These are phyloP conservation scores for Irpex rosettiformis DNA, from an alignment of 1,284 basidiomycete species.

Conservation along the genomic window DNA sequence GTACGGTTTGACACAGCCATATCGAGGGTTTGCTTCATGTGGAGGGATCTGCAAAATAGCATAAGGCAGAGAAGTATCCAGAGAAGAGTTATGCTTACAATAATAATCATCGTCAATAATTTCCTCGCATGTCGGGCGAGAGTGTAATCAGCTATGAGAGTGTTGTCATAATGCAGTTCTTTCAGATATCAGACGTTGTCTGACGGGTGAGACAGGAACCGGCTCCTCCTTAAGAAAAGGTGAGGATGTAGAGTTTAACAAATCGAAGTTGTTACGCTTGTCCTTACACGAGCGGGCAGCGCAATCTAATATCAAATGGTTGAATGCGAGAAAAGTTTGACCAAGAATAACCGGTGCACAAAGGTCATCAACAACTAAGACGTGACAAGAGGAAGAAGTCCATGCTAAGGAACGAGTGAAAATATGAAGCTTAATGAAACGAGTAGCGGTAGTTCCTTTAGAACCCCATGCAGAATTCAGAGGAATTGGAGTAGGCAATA, in stretches of 20 bases:
- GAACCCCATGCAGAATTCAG: conserved; percentile 4
- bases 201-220: no score
- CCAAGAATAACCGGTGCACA: conserved; percentile 18
- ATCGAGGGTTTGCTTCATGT: no score
- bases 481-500: background rate
- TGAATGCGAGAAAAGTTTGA: conserved; percentile 8
- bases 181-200: no score
- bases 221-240: no score
- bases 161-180: no score
- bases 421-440: conserved; percentile 14
- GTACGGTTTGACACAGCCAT: no score
- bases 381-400: conserved; percentile 7
- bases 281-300: background rate
- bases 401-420: conserved; percentile 4
- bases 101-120: no score
- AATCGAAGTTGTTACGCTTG: conserved; percentile 1
- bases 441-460: background rate
- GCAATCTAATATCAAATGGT: conserved; percentile 9
- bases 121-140: no score
- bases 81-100: no score
- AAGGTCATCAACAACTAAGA: conserved; percentile 13
- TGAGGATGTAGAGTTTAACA: background rate
- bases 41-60: no score
- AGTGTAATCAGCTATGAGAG: no score
- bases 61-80: no score